These are phyloP conservation scores for Leccinum pellstonianum DNA, from an alignment of 768 basidiomycete species.

Conservation along the genomic window DNA sequence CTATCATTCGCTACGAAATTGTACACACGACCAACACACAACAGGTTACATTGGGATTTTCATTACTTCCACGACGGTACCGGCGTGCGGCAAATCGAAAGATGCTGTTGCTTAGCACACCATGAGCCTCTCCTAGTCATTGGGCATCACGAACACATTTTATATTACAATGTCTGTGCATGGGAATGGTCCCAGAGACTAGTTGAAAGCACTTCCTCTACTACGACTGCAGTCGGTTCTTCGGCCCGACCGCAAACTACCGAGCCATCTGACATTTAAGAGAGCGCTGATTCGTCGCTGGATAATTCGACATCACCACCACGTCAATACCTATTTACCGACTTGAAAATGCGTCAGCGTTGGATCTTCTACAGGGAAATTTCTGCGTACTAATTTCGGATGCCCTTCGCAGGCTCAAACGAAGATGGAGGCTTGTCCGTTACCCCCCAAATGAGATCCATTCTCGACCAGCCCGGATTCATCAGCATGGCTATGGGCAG, in stretches of 20 bases:
- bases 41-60: not conserved
- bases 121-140: not conserved
- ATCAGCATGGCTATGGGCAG: conserved; percentile 26
- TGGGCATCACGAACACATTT: not conserved
- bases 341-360: conserved; percentile 15
- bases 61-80: not conserved
- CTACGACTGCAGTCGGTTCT: not conserved
- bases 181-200: not conserved
- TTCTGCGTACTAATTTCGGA: not conserved
- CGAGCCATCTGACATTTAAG: not conserved
- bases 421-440: conserved; percentile 25
- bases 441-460: conserved; percentile 27
- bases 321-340: not conserved
- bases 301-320: not conserved
- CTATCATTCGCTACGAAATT: not conserved
- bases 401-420: conserved; percentile 5
- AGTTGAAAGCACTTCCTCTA: not conserved
- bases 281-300: not conserved
- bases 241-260: not conserved
- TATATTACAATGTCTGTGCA: not conserved
- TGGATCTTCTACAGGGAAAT: not conserved
- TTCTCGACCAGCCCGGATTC: conserved; percentile 27
- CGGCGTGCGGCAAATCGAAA: not conserved
- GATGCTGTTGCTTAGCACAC: not conserved
- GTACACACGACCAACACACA: not conserved